Evolutionary conservation across 2,329 filamentous ascomycete genomes (phyloP).

Genomic region (Aureobasidium namibiae): DNA sequence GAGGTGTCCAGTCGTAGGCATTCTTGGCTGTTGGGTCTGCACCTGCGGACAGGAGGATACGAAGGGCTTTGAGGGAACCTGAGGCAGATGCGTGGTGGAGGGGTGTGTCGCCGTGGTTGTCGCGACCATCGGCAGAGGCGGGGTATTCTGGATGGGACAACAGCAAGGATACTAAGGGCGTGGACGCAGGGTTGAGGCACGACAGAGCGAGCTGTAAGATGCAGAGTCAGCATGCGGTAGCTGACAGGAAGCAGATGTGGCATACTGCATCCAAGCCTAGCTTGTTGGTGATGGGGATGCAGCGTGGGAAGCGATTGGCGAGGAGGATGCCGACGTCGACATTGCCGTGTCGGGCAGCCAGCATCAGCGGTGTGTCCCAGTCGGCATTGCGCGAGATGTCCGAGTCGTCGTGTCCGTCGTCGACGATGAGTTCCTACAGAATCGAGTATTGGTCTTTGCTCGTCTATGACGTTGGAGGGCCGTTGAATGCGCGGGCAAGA

Average conservation of each 20-base stretch:
- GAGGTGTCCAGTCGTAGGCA: constrained; percentile 70
- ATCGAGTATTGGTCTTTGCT: background rate
- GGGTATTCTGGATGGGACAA: constrained; percentile 27
- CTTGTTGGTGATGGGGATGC: constrained; percentile 57
- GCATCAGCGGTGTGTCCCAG: constrained; percentile 73
- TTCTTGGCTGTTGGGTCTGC: constrained; percentile 67
- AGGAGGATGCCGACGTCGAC: constrained; percentile 67
- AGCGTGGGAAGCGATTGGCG: constrained; percentile 53
- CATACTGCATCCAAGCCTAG: constrained; percentile 61
- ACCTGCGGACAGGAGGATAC: constrained; percentile 69
- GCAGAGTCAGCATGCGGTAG: background rate
- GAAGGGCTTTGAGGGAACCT: constrained; percentile 67
- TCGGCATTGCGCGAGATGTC: constrained; percentile 70
- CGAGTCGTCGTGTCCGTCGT: constrained; percentile 65
- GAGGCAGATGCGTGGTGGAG: constrained; percentile 79
- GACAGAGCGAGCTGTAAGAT: constrained; percentile 32
- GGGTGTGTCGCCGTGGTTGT: constrained; percentile 73
- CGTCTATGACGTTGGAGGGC: background rate
- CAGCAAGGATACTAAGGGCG: constrained; percentile 37
- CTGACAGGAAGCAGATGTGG: constrained; percentile 13
- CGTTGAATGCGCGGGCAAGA: background rate
- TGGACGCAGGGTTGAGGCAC: constrained; percentile 27
- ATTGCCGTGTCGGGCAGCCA: constrained; percentile 62
- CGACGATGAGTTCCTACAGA: constrained; percentile 53
- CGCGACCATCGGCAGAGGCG: constrained; percentile 31